Evolutionary conservation across 2,329 filamentous ascomycete genomes (phyloP).

Genomic region (Ophiostoma novo-ulmi): DNA sequence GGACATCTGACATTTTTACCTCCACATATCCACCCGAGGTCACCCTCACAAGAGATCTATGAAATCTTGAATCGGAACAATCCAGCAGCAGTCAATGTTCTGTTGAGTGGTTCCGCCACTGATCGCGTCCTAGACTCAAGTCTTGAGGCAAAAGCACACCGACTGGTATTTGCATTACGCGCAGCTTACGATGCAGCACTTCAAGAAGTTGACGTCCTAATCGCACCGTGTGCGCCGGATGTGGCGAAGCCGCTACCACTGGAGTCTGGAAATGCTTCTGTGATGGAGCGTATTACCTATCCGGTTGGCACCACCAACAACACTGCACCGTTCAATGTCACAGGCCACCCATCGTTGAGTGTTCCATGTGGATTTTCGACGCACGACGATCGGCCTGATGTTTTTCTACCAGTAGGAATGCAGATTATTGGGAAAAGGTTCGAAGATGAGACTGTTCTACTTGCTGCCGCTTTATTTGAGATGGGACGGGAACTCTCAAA

Average conservation of each 20-base stretch:
- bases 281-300: constrained; percentile 40
- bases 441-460: constrained; percentile 31
- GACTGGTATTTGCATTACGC: constrained; percentile 43
- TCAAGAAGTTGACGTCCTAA: constrained; percentile 35
- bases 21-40: constrained; percentile 31
- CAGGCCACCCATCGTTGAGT: constrained; percentile 45
- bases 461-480: constrained; percentile 33
- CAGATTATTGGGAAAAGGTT: constrained; percentile 33
- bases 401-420: constrained; percentile 33
- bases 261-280: constrained; percentile 27
- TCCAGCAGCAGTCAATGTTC: background rate
- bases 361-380: constrained; percentile 39
- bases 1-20: constrained; percentile 34
- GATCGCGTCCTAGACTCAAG: constrained; percentile 28
- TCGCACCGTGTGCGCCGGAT: constrained; percentile 43
- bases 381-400: constrained; percentile 26
- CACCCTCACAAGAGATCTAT: background rate
- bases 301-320: constrained; percentile 44
- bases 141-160: constrained; percentile 43
- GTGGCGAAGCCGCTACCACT: constrained; percentile 41
- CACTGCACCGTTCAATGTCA: constrained; percentile 46
- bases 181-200: constrained; percentile 46
- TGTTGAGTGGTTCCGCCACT: background rate
- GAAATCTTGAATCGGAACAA: background rate
- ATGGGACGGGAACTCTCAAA: constrained; percentile 20